phyloP scores from a whole-genome alignment of 495 filamentous ascomycete genomes.

The Schizothecium vesticola region DNA sequence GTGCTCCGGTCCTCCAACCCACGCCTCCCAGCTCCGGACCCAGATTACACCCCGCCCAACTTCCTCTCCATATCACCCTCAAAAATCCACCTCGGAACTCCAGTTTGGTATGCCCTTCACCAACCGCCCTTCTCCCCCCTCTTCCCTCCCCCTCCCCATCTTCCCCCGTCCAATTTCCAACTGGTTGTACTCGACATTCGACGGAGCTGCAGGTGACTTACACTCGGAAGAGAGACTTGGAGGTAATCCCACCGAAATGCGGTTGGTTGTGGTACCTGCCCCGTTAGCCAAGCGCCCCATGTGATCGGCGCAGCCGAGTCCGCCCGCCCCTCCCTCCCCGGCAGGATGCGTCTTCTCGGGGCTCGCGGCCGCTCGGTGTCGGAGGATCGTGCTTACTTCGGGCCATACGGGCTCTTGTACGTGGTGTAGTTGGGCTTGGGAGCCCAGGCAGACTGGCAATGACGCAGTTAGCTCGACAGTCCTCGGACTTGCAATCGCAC shows the following conservation, averaged over 20 bases:
- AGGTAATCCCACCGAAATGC: constrained; percentile 34
- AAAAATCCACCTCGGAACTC: neutral
- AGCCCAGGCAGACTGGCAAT: constrained; percentile 33
- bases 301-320: neutral
- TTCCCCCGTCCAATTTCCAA: neutral
- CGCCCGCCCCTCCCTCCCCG: neutral
- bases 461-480: constrained; percentile 19
- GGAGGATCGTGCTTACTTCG: constrained; percentile 41
- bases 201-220: constrained; percentile 27
- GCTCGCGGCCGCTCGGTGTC: neutral
- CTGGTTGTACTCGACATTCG: neutral
- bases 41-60: neutral
- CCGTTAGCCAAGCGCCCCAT: constrained; percentile 23
- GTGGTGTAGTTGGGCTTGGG: constrained; percentile 22
- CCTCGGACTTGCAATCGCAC: neutral
- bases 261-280: constrained; percentile 45
- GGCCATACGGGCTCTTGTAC: constrained; percentile 48
- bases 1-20: neutral
- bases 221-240: constrained; percentile 31
- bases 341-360: neutral
- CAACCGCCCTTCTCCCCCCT: neutral
- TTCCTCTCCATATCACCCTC: neutral
- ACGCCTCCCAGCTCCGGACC: neutral
- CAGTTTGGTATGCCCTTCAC: neutral
- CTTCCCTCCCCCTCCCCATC: neutral